These are phyloP conservation scores for Monosporozyma siamensis DNA, from an alignment of 805 yeast species.

Conservation along the genomic window DNA sequence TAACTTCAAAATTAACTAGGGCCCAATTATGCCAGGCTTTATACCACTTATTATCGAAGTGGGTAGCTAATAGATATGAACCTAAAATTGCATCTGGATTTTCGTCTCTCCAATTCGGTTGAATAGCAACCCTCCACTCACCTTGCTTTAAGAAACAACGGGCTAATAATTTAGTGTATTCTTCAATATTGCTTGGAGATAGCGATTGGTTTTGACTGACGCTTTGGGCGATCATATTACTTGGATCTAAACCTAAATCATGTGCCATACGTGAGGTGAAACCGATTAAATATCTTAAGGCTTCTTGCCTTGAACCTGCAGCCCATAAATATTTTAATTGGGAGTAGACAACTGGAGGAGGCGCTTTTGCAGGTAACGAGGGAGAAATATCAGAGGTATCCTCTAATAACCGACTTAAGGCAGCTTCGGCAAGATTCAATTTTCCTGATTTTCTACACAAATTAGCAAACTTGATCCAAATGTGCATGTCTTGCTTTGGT, in stretches of 20 bases:
- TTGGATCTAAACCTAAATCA: constrained; percentile 76
- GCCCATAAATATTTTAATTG: constrained; percentile 96
- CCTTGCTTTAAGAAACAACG: constrained; percentile 94
- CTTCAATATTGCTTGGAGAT: constrained; percentile 57
- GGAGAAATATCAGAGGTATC: constrained; percentile 43
- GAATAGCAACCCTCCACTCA: constrained; percentile 86
- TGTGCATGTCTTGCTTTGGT: constrained; percentile 93
- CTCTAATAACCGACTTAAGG: constrained; percentile 67
- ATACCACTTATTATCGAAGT: constrained; percentile 86
- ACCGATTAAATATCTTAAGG: constrained; percentile 72
- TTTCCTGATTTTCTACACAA: constrained; percentile 88
- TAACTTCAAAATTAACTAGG: constrained; percentile 87
- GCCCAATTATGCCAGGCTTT: constrained; percentile 99
- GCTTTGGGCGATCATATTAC: constrained; percentile 78
- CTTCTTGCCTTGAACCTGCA: constrained; percentile 76
- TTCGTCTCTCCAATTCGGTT: constrained; percentile 69
- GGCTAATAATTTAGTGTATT: constrained; percentile 74
- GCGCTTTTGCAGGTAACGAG: constrained; percentile 59
- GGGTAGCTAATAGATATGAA: constrained; percentile 87
- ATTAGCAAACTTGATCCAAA: constrained; percentile 96
- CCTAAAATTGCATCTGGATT: constrained; percentile 77
- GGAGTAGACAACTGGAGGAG: constrained; percentile 93
- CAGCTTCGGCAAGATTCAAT: constrained; percentile 81
- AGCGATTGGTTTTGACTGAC: constrained; percentile 50
- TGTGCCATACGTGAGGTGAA: constrained; percentile 84